Evolutionary conservation across 106 monocot species (phyloP).

Genomic region (Allium sativum): DNA sequence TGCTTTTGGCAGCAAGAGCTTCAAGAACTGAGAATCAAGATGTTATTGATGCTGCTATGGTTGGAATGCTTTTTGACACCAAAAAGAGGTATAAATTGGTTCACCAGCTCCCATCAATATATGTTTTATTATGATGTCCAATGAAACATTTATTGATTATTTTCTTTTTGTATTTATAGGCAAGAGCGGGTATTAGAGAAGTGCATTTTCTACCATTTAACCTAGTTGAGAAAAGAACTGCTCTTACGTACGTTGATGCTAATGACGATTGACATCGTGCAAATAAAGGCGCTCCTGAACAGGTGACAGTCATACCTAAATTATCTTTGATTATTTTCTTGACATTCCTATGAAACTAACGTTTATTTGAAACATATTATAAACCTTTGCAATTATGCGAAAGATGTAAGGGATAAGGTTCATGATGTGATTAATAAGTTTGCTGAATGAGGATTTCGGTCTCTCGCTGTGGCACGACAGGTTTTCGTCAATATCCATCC

Average conservation of each 20-base stretch:
- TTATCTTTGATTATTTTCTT: constrained; percentile 11
- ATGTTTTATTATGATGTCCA: background rate
- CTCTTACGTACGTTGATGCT: constrained; percentile 60
- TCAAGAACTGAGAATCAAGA: constrained; percentile 71
- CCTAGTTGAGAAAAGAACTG: constrained; percentile 76
- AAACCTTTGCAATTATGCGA: constrained; percentile 40
- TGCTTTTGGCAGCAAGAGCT: constrained; percentile 60
- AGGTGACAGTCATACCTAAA: constrained; percentile 12
- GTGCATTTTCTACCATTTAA: constrained; percentile 76
- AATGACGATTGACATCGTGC: constrained; percentile 52
- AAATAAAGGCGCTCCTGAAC: constrained; percentile 81
- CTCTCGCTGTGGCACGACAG: constrained; percentile 45
- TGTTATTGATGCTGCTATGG: constrained; percentile 77
- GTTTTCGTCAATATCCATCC: constrained; percentile 5
- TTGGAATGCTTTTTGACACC: constrained; percentile 76
- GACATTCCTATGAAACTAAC: constrained; percentile 4
- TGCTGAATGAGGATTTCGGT: constrained; percentile 59
- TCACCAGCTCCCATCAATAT: too few species aligned
- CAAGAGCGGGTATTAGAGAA: constrained; percentile 65
- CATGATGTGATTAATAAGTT: constrained; percentile 54
- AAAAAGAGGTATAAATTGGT: constrained; percentile 60
- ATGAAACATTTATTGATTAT: too few species aligned
- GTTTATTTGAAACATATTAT: constrained; percentile 31
- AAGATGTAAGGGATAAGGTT: constrained; percentile 43
- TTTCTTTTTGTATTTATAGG: constrained; percentile 16